phyloP scores from a whole-genome alignment of 768 basidiomycete species.

The Tulasnella sp. region DNA sequence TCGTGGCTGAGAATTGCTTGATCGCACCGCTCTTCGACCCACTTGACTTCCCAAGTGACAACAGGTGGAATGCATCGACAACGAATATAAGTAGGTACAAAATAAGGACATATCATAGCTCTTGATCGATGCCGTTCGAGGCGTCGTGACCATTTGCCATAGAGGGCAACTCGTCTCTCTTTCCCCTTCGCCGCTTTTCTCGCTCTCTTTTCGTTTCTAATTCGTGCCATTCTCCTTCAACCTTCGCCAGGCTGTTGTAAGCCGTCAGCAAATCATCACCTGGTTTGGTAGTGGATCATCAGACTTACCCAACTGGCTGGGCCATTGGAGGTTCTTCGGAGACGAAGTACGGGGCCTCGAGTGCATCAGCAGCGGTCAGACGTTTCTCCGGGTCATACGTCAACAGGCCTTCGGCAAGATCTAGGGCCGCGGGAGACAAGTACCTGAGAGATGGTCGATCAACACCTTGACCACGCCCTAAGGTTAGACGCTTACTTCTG shows the following conservation, averaged over 20 bases:
- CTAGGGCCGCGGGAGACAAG: slow-evolving; percentile 75
- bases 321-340: slow-evolving; percentile 63
- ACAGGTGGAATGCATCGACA: background rate
- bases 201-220: slow-evolving; percentile 89
- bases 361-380: slow-evolving; percentile 65
- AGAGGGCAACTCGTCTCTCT: slow-evolving; percentile 32
- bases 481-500: slow-evolving; percentile 46
- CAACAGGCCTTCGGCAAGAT: slow-evolving; percentile 75
- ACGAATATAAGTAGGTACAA: background rate
- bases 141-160: background rate
- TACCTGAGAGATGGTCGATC: slow-evolving; percentile 38
- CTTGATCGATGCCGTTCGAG: background rate
- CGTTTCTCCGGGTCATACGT: slow-evolving; percentile 70
- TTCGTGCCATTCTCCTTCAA: slow-evolving; percentile 98
- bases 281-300: background rate
- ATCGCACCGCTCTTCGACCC: too few species aligned
- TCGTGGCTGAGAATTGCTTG: background rate
- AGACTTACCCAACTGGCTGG: slow-evolving; percentile 67
- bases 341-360: slow-evolving; percentile 75
- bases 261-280: background rate
- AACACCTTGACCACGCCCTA: background rate
- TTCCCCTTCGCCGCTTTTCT: slow-evolving; percentile 52
- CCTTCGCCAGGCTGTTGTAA: slow-evolving; percentile 47
- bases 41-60: background rate
- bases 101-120: background rate